Conservation (phyloP, 108 stramenopile genomes). For the Schizochytrium sp. region DNA sequence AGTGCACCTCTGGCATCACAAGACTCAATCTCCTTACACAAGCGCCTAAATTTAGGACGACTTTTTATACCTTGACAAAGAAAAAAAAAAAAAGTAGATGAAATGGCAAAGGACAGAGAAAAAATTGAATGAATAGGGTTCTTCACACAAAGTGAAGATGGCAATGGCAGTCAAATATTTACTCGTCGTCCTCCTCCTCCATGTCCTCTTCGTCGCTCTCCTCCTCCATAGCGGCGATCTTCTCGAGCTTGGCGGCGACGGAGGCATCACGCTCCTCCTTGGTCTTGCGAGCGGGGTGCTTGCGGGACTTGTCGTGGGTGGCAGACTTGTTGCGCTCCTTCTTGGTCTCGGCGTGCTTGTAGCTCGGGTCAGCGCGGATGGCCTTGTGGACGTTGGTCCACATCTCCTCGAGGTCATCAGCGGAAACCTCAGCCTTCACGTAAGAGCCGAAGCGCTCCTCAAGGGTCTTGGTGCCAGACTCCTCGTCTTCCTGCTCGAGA, state of each 20-base stretch:
- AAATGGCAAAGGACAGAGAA: background rate
- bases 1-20: too few species aligned
- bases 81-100: background rate
- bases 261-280: conserved; percentile 91
- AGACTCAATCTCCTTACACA: too few species aligned
- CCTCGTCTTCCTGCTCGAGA: conserved; percentile 61
- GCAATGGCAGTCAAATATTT: background rate
- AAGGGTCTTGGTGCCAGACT: conserved; percentile 63
- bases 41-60: too few species aligned
- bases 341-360: conserved; percentile 73
- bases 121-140: background rate
- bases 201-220: conserved; percentile 78
- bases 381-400: conserved; percentile 88
- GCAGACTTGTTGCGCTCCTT: conserved; percentile 82
- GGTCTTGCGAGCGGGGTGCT: conserved; percentile 89
- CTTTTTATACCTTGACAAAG: background rate
- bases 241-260: conserved; percentile 94
- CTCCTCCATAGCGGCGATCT: conserved; percentile 87
- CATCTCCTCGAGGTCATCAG: conserved; percentile 89
- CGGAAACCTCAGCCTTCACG: conserved; percentile 81
- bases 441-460: conserved; percentile 78
- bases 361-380: conserved; percentile 93
- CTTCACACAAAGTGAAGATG: background rate
- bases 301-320: conserved; percentile 89
- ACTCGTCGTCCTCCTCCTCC: conserved; percentile 69